These are phyloP conservation scores for Helichrysum umbraculigerum DNA, from an alignment of 129 eudicot genomes.

Conservation along the genomic window DNA sequence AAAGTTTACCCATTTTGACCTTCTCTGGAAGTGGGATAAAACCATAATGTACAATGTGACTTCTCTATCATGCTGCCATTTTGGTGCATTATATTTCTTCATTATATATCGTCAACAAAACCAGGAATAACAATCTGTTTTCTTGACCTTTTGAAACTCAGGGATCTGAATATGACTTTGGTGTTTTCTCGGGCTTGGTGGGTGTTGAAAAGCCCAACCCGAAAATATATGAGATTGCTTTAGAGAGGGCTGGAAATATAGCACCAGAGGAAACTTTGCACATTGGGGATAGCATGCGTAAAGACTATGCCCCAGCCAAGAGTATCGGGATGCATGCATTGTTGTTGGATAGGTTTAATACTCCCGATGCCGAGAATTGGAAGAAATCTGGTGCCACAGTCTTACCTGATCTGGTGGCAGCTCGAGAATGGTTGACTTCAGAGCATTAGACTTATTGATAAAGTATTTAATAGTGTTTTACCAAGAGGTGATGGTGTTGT, in stretches of 20 bases:
- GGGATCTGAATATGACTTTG: slow-evolving; percentile 98
- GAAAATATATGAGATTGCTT: slow-evolving; percentile 66
- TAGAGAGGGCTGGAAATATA: slow-evolving; percentile 83
- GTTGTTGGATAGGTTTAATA: slow-evolving; percentile 80
- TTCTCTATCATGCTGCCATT: too few relatives aligned
- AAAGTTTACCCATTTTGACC: background rate
- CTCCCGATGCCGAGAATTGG: slow-evolving; percentile 77
- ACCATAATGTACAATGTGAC: background rate
- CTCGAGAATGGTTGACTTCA: slow-evolving; percentile 67
- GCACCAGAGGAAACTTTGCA: slow-evolving; percentile 78
- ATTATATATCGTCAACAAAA: too few relatives aligned
- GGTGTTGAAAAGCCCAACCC: slow-evolving; percentile 98
- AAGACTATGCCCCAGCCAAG: slow-evolving; percentile 88
- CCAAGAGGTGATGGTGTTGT: slow-evolving; percentile 18
- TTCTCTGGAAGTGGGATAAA: background rate
- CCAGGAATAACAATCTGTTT: background rate
- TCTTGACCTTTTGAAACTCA: slow-evolving; percentile 25
- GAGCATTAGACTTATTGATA: slow-evolving; percentile 29
- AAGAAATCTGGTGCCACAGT: slow-evolving; percentile 75
- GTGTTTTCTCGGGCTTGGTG: slow-evolving; percentile 95
- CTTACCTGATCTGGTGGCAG: slow-evolving; percentile 73
- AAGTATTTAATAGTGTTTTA: slow-evolving; percentile 1
- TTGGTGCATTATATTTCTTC: background rate
- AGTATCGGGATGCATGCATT: slow-evolving; percentile 94
- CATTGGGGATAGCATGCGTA: slow-evolving; percentile 93